A percentile compares a stretch with the other conserved stretches of the same genome.
Conservation (phyloP, 768 basidiomycete species). For the Harrya chromipes region DNA sequence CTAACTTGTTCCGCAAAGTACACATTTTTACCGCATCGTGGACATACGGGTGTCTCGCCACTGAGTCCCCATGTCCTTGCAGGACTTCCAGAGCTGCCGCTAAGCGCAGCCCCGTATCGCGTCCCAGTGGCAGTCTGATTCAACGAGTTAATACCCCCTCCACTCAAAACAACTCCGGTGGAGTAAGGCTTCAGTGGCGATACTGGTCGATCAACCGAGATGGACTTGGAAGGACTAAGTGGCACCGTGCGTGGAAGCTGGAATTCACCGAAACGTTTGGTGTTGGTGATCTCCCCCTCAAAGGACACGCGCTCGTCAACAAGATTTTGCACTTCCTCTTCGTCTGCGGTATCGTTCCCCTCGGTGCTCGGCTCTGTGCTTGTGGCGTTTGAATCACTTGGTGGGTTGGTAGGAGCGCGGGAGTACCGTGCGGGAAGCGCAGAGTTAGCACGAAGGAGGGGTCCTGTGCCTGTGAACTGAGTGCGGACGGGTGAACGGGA, state of each 20-base stretch:
- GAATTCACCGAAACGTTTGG: slow-evolving; percentile 42
- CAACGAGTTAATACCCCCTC: slow-evolving; percentile 28
- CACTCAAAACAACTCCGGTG: slow-evolving; percentile 16
- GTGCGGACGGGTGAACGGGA: slow-evolving; percentile 27
- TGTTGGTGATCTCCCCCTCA: slow-evolving; percentile 40
- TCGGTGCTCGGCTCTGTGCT: slow-evolving; percentile 14
- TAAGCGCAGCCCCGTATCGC: slow-evolving; percentile 59
- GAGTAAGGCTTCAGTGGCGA: slow-evolving; percentile 24
- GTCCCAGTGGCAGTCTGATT: slow-evolving; percentile 56
- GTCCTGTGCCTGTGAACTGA: slow-evolving; percentile 26
- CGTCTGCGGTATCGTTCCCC: slow-evolving; percentile 26
- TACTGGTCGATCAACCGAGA: slow-evolving; percentile 18
- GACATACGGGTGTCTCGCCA: slow-evolving; percentile 59
- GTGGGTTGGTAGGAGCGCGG: slow-evolving; percentile 15
- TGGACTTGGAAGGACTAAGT: slow-evolving; percentile 37
- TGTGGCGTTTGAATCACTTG: slow-evolving; percentile 8
- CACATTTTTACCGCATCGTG: slow-evolving; percentile 69
- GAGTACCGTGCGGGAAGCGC: slow-evolving; percentile 38
- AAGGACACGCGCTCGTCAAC: slow-evolving; percentile 27
- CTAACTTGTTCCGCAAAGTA: slow-evolving; percentile 83
- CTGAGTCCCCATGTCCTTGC: slow-evolving; percentile 49
- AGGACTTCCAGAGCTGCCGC: slow-evolving; percentile 39
- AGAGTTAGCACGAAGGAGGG: slow-evolving; percentile 42
- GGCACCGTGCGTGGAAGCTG: slow-evolving; percentile 56
- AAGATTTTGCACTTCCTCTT: slow-evolving; percentile 26